Evolutionary conservation across 1,139 yeast species (phyloP).

Genomic region (Wickerhamiella pararugosa): DNA sequence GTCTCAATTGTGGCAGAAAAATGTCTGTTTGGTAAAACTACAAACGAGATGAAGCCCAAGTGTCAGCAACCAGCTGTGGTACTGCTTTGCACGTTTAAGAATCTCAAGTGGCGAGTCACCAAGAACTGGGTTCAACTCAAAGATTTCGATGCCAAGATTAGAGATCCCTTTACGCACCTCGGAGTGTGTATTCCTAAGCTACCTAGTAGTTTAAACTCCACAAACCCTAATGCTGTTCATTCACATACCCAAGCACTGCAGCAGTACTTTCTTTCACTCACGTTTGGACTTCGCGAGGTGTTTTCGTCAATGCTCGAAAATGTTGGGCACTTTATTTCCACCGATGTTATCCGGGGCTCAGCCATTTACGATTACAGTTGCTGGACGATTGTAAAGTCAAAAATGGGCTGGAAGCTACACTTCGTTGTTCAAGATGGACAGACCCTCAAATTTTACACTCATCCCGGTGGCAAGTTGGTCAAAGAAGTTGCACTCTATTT

Average conservation of each 20-base stretch:
- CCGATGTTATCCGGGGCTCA: background rate
- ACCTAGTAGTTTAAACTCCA: background rate
- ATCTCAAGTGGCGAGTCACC: slow-evolving; percentile 1
- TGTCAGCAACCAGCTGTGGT: background rate
- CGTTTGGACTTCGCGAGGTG: background rate
- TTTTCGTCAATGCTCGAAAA: background rate
- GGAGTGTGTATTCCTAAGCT: background rate
- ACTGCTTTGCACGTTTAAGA: background rate
- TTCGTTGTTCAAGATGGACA: background rate
- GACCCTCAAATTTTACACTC: slow-evolving; percentile 1
- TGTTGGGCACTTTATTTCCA: background rate
- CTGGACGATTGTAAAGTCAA: background rate
- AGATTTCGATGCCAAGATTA: background rate
- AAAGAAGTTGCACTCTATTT: slow-evolving; percentile 1
- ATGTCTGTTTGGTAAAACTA: background rate
- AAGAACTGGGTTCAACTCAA: background rate
- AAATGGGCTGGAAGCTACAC: slow-evolving; percentile 4
- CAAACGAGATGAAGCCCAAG: slow-evolving; percentile 2
- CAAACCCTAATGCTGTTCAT: background rate
- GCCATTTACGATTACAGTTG: slow-evolving; percentile 1
- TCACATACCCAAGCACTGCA: background rate
- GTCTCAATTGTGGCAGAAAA: no score
- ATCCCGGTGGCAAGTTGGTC: slow-evolving; percentile 5
- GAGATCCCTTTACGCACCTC: background rate
- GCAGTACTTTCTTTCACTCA: background rate